These are phyloP conservation scores for Mortierella claussenii DNA, from an alignment of 192 early-diverging fungal species.

Conservation along the genomic window DNA sequence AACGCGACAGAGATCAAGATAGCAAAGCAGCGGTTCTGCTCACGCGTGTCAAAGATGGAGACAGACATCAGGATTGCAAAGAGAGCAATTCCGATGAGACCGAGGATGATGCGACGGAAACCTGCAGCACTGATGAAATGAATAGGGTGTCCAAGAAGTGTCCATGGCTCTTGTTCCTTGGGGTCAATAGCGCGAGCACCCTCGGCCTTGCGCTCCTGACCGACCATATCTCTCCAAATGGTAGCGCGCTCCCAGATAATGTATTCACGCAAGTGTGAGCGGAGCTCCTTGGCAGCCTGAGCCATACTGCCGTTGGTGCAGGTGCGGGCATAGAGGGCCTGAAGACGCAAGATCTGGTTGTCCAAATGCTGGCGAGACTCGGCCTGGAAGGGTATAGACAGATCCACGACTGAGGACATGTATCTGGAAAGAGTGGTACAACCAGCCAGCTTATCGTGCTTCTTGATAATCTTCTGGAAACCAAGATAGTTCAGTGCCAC, in stretches of 20 bases:
- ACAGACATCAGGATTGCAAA: conserved; percentile 69
- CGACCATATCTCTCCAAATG: conserved; percentile 83
- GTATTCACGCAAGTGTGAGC: conserved; percentile 70
- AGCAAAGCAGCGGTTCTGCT: conserved; percentile 89
- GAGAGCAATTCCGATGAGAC: conserved; percentile 61
- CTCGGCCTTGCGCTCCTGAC: conserved; percentile 65
- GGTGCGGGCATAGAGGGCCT: conserved; percentile 70
- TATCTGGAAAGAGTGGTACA: conserved; percentile 54
- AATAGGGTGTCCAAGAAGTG: conserved; percentile 27
- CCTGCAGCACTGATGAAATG: conserved; percentile 8
- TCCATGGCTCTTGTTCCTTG: conserved; percentile 32
- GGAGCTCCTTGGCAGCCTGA: conserved; percentile 68
- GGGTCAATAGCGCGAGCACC: conserved; percentile 53
- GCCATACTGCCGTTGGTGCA: conserved; percentile 64
- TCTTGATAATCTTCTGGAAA: conserved; percentile 93
- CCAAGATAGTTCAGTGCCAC: conserved; percentile 88
- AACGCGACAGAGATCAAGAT: conserved; percentile 84
- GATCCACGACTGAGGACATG: conserved; percentile 63
- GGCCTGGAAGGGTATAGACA: conserved; percentile 64
- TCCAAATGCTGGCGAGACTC: conserved; percentile 62
- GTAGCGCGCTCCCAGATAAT: conserved; percentile 81
- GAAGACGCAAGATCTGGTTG: conserved; percentile 61
- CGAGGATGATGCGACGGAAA: conserved; percentile 35
- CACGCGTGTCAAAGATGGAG: conserved; percentile 70
- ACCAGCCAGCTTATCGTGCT: conserved; percentile 91